These are phyloP conservation scores for Apiospora rasikravindrae DNA, from an alignment of 2,329 filamentous ascomycete species.

Conservation along the genomic window DNA sequence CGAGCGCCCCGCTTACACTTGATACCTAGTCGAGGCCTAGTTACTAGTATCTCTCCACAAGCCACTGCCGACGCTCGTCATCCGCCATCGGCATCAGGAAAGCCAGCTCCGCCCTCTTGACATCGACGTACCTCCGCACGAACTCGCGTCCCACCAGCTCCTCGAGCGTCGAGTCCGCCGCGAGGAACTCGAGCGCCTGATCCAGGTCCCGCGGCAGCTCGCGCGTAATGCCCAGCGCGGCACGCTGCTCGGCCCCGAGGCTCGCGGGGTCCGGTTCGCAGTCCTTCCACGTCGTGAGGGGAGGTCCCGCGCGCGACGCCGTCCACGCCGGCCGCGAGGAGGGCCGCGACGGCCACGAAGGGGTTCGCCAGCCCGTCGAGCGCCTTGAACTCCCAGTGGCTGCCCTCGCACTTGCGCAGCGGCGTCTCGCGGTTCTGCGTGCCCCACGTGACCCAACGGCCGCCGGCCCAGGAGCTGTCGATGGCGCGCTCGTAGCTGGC, in stretches of 20 bases:
- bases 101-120: conserved; percentile 64
- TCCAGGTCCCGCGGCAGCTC: conserved; percentile 60
- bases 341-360: conserved; percentile 69
- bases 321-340: conserved; percentile 63
- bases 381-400: conserved; percentile 79
- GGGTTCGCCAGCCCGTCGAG: conserved; percentile 80
- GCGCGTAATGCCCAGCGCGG: conserved; percentile 54
- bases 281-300: conserved; percentile 55
- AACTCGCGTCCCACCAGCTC: conserved; percentile 54
- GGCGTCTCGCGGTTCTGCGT: conserved; percentile 82
- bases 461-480: conserved; percentile 79
- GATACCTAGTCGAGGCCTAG: too few relatives aligned
- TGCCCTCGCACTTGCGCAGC: conserved; percentile 67
- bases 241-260: conserved; percentile 52
- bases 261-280: conserved; percentile 59
- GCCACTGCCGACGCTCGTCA: conserved; percentile 58
- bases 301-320: conserved; percentile 53
- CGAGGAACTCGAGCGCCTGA: conserved; percentile 59
- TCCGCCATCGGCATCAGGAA: conserved; percentile 55
- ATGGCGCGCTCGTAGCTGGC: conserved; percentile 71
- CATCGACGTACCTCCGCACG: conserved; percentile 59
- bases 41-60: conserved; percentile 67
- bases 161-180: conserved; percentile 51
- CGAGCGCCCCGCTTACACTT: too few relatives aligned
- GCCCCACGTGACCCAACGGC: conserved; percentile 80